phyloP scores from a whole-genome alignment of 345 rosid genomes.

The Brassica cretica region DNA sequence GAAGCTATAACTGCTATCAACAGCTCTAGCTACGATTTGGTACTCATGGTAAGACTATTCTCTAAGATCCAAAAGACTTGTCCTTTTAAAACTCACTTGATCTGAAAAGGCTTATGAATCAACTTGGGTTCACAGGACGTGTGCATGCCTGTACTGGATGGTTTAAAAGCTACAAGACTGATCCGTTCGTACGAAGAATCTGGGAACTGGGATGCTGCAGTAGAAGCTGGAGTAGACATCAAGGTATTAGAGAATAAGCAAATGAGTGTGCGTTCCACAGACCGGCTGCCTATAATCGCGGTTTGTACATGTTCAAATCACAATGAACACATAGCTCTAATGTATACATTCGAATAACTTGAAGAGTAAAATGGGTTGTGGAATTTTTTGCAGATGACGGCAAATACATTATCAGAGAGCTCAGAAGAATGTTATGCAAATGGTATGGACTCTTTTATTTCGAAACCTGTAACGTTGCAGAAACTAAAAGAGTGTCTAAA shows the following conservation, averaged over 20 bases:
- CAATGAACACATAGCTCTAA: not conserved
- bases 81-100: not conserved
- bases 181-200: slow-evolving; percentile 84
- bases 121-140: slow-evolving; percentile 65
- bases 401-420: slow-evolving; percentile 89
- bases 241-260: slow-evolving; percentile 13
- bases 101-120: not conserved
- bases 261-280: slow-evolving; percentile 18
- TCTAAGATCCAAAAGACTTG: not conserved
- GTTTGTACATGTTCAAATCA: slow-evolving; percentile 44
- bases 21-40: slow-evolving; percentile 56
- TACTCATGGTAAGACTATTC: slow-evolving; percentile 80
- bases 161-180: slow-evolving; percentile 87
- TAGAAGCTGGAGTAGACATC: slow-evolving; percentile 63
- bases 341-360: slow-evolving; percentile 15
- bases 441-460: slow-evolving; percentile 83
- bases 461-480: slow-evolving; percentile 85
- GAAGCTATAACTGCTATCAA: slow-evolving; percentile 80
- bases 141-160: slow-evolving; percentile 94
- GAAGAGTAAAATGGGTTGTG: not conserved
- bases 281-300: slow-evolving; percentile 77
- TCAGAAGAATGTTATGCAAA: slow-evolving; percentile 87
- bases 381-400: slow-evolving; percentile 71
- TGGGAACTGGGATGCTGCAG: slow-evolving; percentile 84
- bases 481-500: slow-evolving; percentile 75